phyloP scores from a whole-genome alignment of 768 basidiomycete genomes.

The Amanita pallidorosea region DNA sequence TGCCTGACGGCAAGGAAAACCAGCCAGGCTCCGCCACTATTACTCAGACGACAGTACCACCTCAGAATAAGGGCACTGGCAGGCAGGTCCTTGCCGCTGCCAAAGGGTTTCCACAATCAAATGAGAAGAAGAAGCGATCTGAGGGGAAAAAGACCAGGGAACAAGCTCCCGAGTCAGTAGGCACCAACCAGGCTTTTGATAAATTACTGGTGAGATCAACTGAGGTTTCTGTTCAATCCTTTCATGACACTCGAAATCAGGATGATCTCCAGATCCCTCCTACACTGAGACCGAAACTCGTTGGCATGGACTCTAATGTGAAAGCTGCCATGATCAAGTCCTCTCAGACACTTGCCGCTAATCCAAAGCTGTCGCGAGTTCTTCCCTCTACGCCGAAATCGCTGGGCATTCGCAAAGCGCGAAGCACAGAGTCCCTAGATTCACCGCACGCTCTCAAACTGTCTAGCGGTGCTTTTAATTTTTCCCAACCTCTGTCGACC shows the following conservation, averaged over 20 bases:
- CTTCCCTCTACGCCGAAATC: conserved; percentile 41
- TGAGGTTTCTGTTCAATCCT: not conserved
- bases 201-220: conserved; percentile 54
- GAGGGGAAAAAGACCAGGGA: conserved; percentile 28
- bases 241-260: conserved; percentile 23
- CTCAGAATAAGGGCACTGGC: conserved; percentile 3
- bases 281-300: conserved; percentile 66
- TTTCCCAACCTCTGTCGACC: conserved; percentile 20
- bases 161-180: conserved; percentile 19
- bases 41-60: conserved; percentile 8
- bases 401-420: conserved; percentile 46
- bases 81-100: conserved; percentile 13
- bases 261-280: conserved; percentile 85
- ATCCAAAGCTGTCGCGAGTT: conserved; percentile 19
- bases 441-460: conserved; percentile 32
- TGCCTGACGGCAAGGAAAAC: conserved; percentile 59
- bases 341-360: conserved; percentile 50
- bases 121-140: conserved; percentile 31
- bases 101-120: conserved; percentile 21
- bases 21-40: conserved; percentile 23
- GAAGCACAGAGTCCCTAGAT: conserved; percentile 61
- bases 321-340: conserved; percentile 91
- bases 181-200: conserved; percentile 68
- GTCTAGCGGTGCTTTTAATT: conserved; percentile 24
- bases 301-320: conserved; percentile 72